Percentiles rank a stretch among this genome's conserved stretches.
phyloP scores from a whole-genome alignment of 306 rosid genomes.

The Geum urbanum region DNA sequence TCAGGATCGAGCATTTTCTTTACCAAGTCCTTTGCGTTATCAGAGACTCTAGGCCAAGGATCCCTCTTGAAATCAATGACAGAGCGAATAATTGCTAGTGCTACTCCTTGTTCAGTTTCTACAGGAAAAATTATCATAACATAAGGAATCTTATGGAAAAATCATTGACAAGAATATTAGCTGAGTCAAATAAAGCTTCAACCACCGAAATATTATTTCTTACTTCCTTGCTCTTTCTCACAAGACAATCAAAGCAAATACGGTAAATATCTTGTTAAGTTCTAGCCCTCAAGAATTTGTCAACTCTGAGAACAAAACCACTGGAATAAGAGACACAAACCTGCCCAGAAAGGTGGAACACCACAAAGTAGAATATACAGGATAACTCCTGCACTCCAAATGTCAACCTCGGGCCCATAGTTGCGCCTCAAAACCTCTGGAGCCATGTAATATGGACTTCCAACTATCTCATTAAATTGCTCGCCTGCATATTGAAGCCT shows the following conservation, averaged over 20 bases:
- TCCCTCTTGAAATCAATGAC: constrained; percentile 50
- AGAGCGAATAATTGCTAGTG: constrained; percentile 53
- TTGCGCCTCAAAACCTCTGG: constrained; percentile 77
- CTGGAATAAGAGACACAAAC: constrained; percentile 34
- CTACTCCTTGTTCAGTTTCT: constrained; percentile 63
- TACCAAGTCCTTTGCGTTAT: constrained; percentile 49
- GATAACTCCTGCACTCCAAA: constrained; percentile 92
- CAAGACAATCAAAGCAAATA: background rate
- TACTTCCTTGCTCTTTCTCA: background rate
- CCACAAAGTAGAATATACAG: constrained; percentile 77
- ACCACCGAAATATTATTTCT: background rate
- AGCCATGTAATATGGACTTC: constrained; percentile 87
- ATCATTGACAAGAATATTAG: background rate
- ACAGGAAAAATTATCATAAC: constrained; percentile 11
- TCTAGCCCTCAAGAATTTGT: background rate
- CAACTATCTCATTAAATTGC: constrained; percentile 56
- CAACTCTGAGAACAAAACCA: background rate
- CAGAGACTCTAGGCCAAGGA: constrained; percentile 52
- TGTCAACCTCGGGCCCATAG: constrained; percentile 82
- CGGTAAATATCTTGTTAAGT: background rate
- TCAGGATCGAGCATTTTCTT: constrained; percentile 48
- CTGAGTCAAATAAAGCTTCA: background rate
- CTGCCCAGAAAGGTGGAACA: constrained; percentile 94
- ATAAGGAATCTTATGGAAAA: constrained; percentile 15
- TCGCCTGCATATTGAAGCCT: constrained; percentile 34